A percentile compares a stretch with the other conserved stretches of the same genome.
Conservation (phyloP, 805 yeast genomes). For the Phaffomyces thermotolerans region DNA sequence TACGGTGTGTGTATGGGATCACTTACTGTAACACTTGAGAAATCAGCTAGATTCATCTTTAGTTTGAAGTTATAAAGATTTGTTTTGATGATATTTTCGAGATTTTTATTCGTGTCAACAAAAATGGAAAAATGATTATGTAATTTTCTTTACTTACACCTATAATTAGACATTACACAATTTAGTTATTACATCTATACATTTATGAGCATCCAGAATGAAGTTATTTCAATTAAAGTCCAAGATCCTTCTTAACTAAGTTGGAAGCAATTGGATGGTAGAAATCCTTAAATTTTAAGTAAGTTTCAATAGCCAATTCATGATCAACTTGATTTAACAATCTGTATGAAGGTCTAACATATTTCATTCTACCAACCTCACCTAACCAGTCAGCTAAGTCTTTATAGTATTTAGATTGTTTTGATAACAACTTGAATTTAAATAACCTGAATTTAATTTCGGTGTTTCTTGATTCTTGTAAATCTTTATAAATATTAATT, state of each 20-base stretch:
- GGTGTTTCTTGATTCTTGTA: conserved; percentile 54
- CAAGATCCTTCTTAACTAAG: conserved; percentile 79
- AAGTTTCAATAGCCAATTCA: conserved; percentile 58
- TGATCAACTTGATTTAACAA: conserved; percentile 58
- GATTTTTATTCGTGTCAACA: background rate
- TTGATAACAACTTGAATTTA: conserved; percentile 54
- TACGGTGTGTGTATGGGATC: background rate
- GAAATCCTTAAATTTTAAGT: conserved; percentile 44
- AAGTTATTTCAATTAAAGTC: conserved; percentile 21
- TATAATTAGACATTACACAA: too few relatives aligned
- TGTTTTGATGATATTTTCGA: background rate
- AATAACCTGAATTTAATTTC: conserved; percentile 80
- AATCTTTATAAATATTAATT: conserved; percentile 31
- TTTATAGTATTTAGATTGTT: conserved; percentile 37
- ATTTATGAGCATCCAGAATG: too few relatives aligned
- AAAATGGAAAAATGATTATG: background rate
- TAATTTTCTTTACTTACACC: background rate
- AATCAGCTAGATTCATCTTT: conserved; percentile 29
- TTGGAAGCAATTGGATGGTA: conserved; percentile 84
- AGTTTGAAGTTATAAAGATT: conserved; percentile 1
- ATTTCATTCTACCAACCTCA: conserved; percentile 91
- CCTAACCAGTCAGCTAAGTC: conserved; percentile 78
- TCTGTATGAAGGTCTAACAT: conserved; percentile 79
- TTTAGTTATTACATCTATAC: too few relatives aligned
- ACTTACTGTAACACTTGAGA: conserved; percentile 36